phyloP scores from a whole-genome alignment of 352 stramenopile species.

The Peronospora farinosa region DNA sequence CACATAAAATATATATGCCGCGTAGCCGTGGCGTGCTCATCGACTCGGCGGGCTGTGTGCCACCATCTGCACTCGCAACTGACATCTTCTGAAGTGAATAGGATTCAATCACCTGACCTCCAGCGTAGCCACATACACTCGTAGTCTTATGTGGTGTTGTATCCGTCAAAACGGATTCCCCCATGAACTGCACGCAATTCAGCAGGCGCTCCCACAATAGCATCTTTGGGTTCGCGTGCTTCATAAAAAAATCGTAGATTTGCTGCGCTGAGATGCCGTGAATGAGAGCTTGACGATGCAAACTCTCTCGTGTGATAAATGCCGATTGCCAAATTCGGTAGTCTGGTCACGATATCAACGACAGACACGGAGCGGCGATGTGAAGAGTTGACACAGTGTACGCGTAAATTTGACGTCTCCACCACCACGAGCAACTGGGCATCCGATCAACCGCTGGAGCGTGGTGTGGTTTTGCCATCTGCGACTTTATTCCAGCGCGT shows the following conservation, averaged over 20 bases:
- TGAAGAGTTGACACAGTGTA: slow-evolving; percentile 88
- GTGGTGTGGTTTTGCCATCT: slow-evolving; percentile 30
- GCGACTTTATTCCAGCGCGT: slow-evolving; percentile 37
- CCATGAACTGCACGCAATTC: slow-evolving; percentile 79
- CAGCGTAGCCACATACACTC: slow-evolving; percentile 70
- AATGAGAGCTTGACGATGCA: slow-evolving; percentile 83
- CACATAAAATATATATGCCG: too few relatives aligned
- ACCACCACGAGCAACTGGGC: slow-evolving; percentile 67
- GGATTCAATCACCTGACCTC: slow-evolving; percentile 72
- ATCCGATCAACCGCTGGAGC: slow-evolving; percentile 30
- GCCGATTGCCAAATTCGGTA: slow-evolving; percentile 86
- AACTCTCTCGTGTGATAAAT: slow-evolving; percentile 79
- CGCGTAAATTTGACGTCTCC: slow-evolving; percentile 89
- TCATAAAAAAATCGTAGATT: slow-evolving; percentile 78
- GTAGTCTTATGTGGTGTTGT: slow-evolving; percentile 81
- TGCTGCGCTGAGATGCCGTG: slow-evolving; percentile 86
- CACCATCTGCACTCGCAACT: slow-evolving; percentile 54
- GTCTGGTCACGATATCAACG: slow-evolving; percentile 79
- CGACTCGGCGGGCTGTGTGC: slow-evolving; percentile 6
- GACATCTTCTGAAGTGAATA: slow-evolving; percentile 74
- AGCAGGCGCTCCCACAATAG: slow-evolving; percentile 88
- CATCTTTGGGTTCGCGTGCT: slow-evolving; percentile 83
- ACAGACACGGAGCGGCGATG: slow-evolving; percentile 89
- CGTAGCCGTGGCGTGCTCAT: too few relatives aligned
- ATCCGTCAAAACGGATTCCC: slow-evolving; percentile 80